These are phyloP conservation scores for Acanthamoeba comandoni DNA, from an alignment of 208 protist species.

Conservation along the genomic window DNA sequence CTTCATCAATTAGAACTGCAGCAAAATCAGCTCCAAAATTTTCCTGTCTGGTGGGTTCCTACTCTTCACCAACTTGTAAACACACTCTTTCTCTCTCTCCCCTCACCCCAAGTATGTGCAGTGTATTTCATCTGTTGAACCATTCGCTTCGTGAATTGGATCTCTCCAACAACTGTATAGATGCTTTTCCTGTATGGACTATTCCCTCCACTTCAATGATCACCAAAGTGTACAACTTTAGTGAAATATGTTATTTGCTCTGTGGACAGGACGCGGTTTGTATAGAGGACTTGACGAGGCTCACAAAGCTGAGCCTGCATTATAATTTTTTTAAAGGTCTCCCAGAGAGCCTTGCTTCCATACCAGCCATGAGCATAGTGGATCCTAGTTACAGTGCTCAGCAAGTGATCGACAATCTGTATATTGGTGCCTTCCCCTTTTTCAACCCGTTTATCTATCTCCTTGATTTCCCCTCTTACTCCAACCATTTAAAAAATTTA, in stretches of 20 bases:
- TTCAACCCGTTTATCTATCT: neutral
- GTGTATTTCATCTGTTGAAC: neutral
- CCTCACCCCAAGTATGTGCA: neutral
- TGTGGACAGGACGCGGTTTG: neutral
- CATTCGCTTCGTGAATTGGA: constrained; percentile 42
- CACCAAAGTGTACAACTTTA: too few species aligned
- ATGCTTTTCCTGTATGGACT: constrained; percentile 31
- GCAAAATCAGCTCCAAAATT: constrained; percentile 54
- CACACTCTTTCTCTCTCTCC: neutral
- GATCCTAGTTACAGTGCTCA: constrained; percentile 33
- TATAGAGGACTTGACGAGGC: neutral
- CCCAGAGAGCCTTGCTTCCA: constrained; percentile 15
- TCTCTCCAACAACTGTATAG: constrained; percentile 47
- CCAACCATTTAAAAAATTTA: too few species aligned
- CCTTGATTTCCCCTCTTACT: neutral
- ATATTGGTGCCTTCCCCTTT: constrained; percentile 16
- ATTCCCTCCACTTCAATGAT: neutral
- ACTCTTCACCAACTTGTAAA: too few species aligned
- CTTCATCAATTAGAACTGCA: constrained; percentile 34
- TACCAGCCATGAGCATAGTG: constrained; percentile 7
- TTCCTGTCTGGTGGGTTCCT: constrained; percentile 1
- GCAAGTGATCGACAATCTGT: constrained; percentile 39
- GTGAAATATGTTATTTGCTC: too few species aligned
- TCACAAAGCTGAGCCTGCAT: constrained; percentile 22
- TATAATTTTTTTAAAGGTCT: constrained; percentile 34